phyloP scores from a whole-genome alignment of 257 asterid species.

The Petunia axillaris region DNA sequence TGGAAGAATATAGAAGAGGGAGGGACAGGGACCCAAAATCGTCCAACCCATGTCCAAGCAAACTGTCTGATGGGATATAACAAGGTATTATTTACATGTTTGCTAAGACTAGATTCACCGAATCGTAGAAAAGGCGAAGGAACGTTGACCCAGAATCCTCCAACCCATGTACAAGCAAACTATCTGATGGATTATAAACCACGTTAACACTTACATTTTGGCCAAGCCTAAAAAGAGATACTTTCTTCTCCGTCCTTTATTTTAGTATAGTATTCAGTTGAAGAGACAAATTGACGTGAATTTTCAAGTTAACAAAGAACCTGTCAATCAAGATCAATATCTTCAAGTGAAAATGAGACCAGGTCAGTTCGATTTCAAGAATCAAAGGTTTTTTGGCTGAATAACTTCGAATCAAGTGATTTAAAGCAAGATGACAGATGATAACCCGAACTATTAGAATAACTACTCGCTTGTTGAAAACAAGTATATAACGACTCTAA shows the following conservation, averaged over 20 bases:
- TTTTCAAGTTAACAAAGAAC: slow-evolving; percentile 8
- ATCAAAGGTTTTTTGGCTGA: slow-evolving; percentile 9
- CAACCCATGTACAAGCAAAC: slow-evolving; percentile 7
- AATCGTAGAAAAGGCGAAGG: background rate
- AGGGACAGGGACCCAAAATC: slow-evolving; percentile 14
- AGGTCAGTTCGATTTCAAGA: background rate
- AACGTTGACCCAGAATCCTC: background rate
- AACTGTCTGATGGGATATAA: background rate
- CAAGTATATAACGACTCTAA: background rate
- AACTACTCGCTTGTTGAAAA: slow-evolving; percentile 13
- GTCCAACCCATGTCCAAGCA: slow-evolving; percentile 13
- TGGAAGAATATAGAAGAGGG: background rate
- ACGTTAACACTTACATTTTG: slow-evolving; percentile 9
- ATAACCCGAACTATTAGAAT: background rate
- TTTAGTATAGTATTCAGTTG: background rate
- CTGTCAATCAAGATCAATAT: slow-evolving; percentile 3
- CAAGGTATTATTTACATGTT: background rate
- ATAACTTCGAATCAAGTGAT: slow-evolving; percentile 17
- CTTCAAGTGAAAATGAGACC: background rate
- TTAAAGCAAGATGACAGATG: slow-evolving; percentile 1
- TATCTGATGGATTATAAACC: slow-evolving; percentile 1
- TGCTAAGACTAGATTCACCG: background rate
- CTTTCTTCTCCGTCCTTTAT: slow-evolving; percentile 5
- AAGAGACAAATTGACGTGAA: background rate
- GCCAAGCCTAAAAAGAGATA: slow-evolving; percentile 9